These are phyloP conservation scores for Eremothecium coryli DNA, from an alignment of 1,139 yeast genomes.

Conservation along the genomic window DNA sequence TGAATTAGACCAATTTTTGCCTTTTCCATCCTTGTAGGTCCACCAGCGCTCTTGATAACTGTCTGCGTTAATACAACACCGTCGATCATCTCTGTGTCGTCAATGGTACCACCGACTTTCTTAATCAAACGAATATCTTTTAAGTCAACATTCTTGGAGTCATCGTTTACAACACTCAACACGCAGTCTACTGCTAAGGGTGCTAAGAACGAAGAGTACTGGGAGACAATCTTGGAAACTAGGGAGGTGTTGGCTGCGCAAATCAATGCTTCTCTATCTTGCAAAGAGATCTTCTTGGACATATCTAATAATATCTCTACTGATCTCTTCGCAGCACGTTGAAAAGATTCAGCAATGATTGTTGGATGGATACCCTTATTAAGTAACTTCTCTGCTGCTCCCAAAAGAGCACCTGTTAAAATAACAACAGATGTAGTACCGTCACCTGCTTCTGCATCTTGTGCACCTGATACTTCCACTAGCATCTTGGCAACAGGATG, in stretches of 20 bases:
- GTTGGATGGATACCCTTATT: constrained; percentile 95
- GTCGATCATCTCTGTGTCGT: constrained; percentile 84
- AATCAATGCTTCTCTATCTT: constrained; percentile 70
- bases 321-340: constrained; percentile 84
- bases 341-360: constrained; percentile 88
- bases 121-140: constrained; percentile 82
- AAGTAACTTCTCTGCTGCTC: constrained; percentile 86
- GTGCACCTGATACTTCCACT: constrained; percentile 95
- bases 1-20: constrained; percentile 89
- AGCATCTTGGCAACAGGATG: constrained; percentile 99
- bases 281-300: constrained; percentile 67
- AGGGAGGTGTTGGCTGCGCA: constrained; percentile 93
- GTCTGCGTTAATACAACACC: constrained; percentile 92
- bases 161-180: constrained; percentile 56
- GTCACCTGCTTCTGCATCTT: constrained; percentile 97
- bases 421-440: constrained; percentile 98
- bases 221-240: constrained; percentile 91
- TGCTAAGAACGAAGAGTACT: constrained; percentile 72
- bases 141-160: constrained; percentile 67
- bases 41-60: constrained; percentile 85
- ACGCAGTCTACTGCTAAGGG: constrained; percentile 96
- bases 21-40: constrained; percentile 92
- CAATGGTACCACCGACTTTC: constrained; percentile 96
- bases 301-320: constrained; percentile 75
- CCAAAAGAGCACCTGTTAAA: constrained; percentile 84